Percentiles rank a stretch among this genome's conserved stretches.
Conservation (phyloP, 257 asterid genomes). For the Ilex asprella region DNA sequence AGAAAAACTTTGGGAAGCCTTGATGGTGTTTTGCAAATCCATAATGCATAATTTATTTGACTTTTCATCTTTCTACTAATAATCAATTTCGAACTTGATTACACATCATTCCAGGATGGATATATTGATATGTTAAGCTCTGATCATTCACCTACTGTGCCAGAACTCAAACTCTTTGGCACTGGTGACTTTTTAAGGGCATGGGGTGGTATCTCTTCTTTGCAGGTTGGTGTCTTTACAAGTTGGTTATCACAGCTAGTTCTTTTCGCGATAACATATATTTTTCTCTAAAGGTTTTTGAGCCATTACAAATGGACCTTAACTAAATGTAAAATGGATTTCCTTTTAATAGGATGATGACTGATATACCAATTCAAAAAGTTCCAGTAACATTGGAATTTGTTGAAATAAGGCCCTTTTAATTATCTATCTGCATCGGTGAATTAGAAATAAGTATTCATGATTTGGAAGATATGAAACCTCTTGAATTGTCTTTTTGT, state of each 20-base stretch:
- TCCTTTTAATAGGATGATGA: not conserved
- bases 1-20: conserved; percentile 75
- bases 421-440: too few relatives aligned
- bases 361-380: not conserved
- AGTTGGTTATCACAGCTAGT: not conserved
- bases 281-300: too few relatives aligned
- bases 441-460: not conserved
- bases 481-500: not conserved
- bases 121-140: conserved; percentile 92
- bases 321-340: too few relatives aligned
- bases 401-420: too few relatives aligned
- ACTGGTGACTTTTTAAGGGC: conserved; percentile 89
- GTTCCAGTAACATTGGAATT: not conserved
- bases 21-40: conserved; percentile 43
- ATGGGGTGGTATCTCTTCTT: conserved; percentile 96
- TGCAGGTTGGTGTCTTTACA: conserved; percentile 51
- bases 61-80: conserved; percentile 1
- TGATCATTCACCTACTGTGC: conserved; percentile 88
- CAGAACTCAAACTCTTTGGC: conserved; percentile 70
- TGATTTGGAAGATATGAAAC: not conserved
- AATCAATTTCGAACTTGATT: conserved; percentile 1
- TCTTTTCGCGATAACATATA: too few relatives aligned
- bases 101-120: conserved; percentile 54
- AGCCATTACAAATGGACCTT: too few relatives aligned
- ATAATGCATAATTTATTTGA: not conserved